phyloP scores from a whole-genome alignment of 768 basidiomycete species.

The Leccinellum luteum region DNA sequence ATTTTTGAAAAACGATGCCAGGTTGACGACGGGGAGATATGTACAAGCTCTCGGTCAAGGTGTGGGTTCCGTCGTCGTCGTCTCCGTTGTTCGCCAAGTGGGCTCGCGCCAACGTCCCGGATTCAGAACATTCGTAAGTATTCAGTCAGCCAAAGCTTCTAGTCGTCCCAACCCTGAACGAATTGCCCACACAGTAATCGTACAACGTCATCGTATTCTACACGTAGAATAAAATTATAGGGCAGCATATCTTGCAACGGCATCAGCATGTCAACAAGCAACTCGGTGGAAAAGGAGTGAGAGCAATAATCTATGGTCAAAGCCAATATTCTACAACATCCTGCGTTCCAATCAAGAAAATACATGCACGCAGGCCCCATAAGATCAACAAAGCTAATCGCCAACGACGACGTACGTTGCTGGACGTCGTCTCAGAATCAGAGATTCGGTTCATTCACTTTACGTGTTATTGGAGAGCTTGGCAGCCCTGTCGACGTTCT shows the following conservation, averaged over 20 bases:
- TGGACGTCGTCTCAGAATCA: constrained; percentile 9
- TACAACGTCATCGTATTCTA: constrained; percentile 28
- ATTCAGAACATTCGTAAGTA: neutral
- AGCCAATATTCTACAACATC: constrained; percentile 30
- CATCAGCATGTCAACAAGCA: constrained; percentile 20
- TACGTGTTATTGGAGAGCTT: constrained; percentile 34
- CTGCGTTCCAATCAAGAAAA: constrained; percentile 34
- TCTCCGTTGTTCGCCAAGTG: constrained; percentile 8
- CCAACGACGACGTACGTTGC: constrained; percentile 12
- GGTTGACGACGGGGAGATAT: constrained; percentile 35
- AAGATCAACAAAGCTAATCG: constrained; percentile 5
- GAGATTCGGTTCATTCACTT: constrained; percentile 22
- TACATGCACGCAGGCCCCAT: constrained; percentile 27
- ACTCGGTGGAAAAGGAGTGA: constrained; percentile 6
- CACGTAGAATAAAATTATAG: constrained; percentile 33
- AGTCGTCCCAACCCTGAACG: constrained; percentile 19
- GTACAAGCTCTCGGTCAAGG: neutral
- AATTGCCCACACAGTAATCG: constrained; percentile 20
- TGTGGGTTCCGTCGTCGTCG: neutral
- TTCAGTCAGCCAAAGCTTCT: neutral
- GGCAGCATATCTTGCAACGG: constrained; percentile 25
- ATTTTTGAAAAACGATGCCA: constrained; percentile 67
- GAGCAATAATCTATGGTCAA: constrained; percentile 33
- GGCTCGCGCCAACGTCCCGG: neutral
- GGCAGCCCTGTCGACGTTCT: constrained; percentile 65